These are phyloP conservation scores for Eucalyptus regnans DNA, from an alignment of 345 rosid genomes.

Conservation along the genomic window DNA sequence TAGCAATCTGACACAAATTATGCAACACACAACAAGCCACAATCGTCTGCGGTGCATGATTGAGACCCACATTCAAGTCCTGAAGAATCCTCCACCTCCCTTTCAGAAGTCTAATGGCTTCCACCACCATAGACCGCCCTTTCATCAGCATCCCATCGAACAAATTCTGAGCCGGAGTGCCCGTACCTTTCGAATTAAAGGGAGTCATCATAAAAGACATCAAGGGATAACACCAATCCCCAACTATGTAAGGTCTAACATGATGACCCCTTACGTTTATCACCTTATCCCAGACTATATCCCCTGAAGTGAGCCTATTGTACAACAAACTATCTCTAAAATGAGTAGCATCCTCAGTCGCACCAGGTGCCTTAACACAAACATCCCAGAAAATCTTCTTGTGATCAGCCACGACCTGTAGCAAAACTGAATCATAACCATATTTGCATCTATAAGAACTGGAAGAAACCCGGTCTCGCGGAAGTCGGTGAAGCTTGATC, in stretches of 20 bases:
- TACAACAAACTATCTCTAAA: conserved; percentile 85
- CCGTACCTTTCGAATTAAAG: conserved; percentile 68
- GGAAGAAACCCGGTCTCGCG: conserved; percentile 13
- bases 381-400: conserved; percentile 95
- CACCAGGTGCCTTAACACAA: conserved; percentile 90
- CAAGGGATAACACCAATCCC: conserved; percentile 95
- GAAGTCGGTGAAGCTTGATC: conserved; percentile 41
- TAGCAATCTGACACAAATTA: conserved; percentile 85
- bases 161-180: conserved; percentile 79
- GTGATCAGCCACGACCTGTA: conserved; percentile 92
- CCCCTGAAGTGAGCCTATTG: conserved; percentile 70
- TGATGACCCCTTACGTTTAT: conserved; percentile 69
- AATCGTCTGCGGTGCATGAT: conserved; percentile 92
- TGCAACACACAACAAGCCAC: conserved; percentile 99
- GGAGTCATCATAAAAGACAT: conserved; percentile 88
- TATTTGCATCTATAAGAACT: conserved; percentile 39
- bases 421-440: conserved; percentile 69
- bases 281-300: conserved; percentile 88
- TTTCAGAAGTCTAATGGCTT: conserved; percentile 85
- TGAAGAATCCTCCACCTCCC: conserved; percentile 93
- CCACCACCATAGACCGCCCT: conserved; percentile 88
- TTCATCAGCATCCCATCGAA: conserved; percentile 99
- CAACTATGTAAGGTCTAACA: conserved; percentile 84
- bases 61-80: conserved; percentile 86
- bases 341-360: conserved; percentile 69